Evolutionary conservation across 164 flowering plant genomes (phyloP), one percentile per base, ranked within the genome.

Genomic region (Piper longum): DNA sequence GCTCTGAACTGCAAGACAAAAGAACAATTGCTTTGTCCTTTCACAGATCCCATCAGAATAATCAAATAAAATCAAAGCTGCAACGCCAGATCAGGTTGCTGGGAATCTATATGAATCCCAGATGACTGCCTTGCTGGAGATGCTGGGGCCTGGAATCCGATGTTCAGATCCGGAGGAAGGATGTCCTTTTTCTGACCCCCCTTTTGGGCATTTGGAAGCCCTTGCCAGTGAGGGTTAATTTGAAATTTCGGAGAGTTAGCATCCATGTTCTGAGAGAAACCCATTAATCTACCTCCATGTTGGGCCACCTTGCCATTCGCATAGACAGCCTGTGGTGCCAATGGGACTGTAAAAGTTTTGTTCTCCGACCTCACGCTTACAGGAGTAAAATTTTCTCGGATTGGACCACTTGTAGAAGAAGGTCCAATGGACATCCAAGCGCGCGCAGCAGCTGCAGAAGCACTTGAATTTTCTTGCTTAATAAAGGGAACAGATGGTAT

Each of bases 21-120:
- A 5, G 9, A 2, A 9, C 52, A 12, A 1, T 48, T 48, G 52
- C 14, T 9, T 57, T 57, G 5, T 57, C 13, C 36, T 41, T 41
- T 12, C 41, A 8, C 1, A 40, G 44, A 59, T 40, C 17, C 62
- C 17, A 2, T 41, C 1, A 3, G 18, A 60, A 43, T 60, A 60
- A 3, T 9, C 62, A 57, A 44, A 57, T 2, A 11, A 41, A 16
- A 26, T 26, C 36, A 92, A 61, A 93, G 96, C 67, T 93, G 98
- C 79, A 93, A 79, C 60, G 97, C 98, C 40, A 93, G 80, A 71
- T 90, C 98, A 45, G 98, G 98, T 68, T 85, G 96, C 78, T 89
- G 98, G 39, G 96, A 82, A 58, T 92, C 96, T 45, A 77, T 81
- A 45, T 70, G 63, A 13, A 76, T 67, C 17, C 87, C 78, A 7